Evolutionary conservation across 2,329 filamentous ascomycete species (phyloP).

Genomic region (Ophiobolus disseminans): DNA sequence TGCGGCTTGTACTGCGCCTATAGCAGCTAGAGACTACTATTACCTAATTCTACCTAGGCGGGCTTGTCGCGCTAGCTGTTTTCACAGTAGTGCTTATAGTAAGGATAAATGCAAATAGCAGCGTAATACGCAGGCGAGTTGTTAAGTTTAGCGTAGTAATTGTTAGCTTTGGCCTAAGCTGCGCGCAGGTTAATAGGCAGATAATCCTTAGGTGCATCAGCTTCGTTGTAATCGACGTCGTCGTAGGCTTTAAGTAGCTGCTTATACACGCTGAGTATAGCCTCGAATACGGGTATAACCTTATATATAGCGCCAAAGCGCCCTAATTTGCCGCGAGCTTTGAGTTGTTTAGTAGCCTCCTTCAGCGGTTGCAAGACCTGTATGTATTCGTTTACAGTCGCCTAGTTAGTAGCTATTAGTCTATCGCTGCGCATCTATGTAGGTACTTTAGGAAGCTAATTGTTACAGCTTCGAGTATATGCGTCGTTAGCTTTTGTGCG

Average conservation of each 20-base stretch:
- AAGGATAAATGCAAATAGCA: constrained; percentile 2
- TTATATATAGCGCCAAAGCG: background rate
- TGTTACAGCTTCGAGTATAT: background rate
- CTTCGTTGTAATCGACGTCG: background rate
- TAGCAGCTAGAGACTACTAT: background rate
- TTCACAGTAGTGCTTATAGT: constrained; percentile 7
- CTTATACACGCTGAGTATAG: background rate
- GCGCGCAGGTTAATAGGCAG: constrained; percentile 6
- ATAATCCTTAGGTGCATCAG: constrained; percentile 1
- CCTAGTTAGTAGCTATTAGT: background rate
- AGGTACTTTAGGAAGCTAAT: background rate
- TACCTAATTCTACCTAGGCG: background rate
- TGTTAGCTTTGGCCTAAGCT: constrained; percentile 4
- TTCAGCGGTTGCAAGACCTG: background rate
- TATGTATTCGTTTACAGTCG: background rate
- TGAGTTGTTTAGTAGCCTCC: background rate
- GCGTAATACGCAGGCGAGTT: constrained; percentile 10
- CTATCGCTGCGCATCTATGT: background rate
- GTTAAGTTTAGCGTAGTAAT: constrained; percentile 7
- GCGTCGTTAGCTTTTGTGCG: background rate
- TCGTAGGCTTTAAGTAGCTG: background rate
- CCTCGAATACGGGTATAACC: constrained; percentile 1
- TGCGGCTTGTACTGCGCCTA: background rate
- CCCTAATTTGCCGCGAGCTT: background rate
- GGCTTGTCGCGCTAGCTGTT: constrained; percentile 3